Conservation (phyloP, 73 alveolate species). For the Paramecium sexaurelia region DNA sequence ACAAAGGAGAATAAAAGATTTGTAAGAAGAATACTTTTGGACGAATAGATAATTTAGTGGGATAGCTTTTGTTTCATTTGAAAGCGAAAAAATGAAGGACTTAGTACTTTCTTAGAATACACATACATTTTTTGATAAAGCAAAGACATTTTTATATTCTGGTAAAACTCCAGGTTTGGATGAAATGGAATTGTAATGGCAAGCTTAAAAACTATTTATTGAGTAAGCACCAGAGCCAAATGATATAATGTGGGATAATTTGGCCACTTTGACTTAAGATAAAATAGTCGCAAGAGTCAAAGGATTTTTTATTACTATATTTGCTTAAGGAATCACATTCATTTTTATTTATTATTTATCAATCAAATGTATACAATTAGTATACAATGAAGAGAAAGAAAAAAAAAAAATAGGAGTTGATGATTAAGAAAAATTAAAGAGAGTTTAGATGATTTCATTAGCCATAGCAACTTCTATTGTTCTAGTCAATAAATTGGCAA, state of each 20-base stretch:
- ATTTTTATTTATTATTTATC: background rate
- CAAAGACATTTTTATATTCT: background rate
- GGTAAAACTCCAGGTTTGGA: slow-evolving; percentile 34
- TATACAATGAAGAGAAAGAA: background rate
- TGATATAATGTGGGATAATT: slow-evolving; percentile 61
- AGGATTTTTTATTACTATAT: background rate
- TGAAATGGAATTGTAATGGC: slow-evolving; percentile 33
- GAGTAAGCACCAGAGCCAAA: slow-evolving; percentile 67
- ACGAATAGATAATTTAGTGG: slow-evolving; percentile 45
- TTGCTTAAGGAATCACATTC: background rate
- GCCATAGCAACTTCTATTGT: background rate
- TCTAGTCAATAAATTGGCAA: background rate
- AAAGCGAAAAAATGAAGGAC: slow-evolving; percentile 60
- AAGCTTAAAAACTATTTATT: background rate
- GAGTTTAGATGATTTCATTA: background rate
- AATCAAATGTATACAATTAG: background rate
- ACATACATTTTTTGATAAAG: background rate
- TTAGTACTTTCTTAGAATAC: background rate
- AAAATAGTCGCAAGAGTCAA: slow-evolving; percentile 51
- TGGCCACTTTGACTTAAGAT: slow-evolving; percentile 35
- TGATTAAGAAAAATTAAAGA: background rate
- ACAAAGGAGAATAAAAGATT: background rate
- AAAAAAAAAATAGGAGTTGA: background rate
- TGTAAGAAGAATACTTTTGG: slow-evolving; percentile 21
- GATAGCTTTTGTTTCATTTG: slow-evolving; percentile 62